These are phyloP conservation scores for Ceratocystis colombiana DNA, from an alignment of 2,329 filamentous ascomycete genomes.

Conservation along the genomic window DNA sequence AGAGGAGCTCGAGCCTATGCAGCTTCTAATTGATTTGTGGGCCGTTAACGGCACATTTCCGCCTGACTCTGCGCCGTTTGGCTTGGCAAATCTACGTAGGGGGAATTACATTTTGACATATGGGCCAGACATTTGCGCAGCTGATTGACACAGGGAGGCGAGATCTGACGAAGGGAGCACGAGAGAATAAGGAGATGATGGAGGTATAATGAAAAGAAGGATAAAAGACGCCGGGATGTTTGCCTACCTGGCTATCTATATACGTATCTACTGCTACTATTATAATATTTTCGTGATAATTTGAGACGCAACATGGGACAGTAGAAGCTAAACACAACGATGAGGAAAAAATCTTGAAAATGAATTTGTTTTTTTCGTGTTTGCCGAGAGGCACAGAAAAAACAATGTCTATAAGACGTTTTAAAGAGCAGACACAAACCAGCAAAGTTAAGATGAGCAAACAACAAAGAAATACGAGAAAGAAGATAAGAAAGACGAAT, in stretches of 20 bases:
- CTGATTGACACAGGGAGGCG: conserved; percentile 18
- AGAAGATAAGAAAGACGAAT: background rate
- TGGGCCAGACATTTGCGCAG: conserved; percentile 24
- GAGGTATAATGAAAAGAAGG: background rate
- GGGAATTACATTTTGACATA: conserved; percentile 35
- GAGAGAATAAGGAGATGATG: background rate
- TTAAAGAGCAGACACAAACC: background rate
- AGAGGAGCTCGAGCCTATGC: conserved; percentile 73
- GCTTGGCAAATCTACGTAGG: conserved; percentile 41
- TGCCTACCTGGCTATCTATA: background rate
- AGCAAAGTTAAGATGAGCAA: background rate
- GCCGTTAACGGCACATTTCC: conserved; percentile 66
- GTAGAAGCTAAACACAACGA: background rate
- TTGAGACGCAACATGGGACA: background rate
- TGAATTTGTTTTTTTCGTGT: background rate
- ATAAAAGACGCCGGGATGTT: background rate
- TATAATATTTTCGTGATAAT: background rate
- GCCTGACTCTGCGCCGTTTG: conserved; percentile 46
- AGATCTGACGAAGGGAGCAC: no score
- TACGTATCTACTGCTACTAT: background rate
- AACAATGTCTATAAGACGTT: conserved; percentile 11
- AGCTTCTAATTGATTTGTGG: conserved; percentile 70
- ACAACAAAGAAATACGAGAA: background rate
- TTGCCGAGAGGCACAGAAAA: conserved; percentile 7
- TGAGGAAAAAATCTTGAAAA: background rate